These are phyloP conservation scores for Alternaria incomplexa DNA, from an alignment of 2,329 filamentous ascomycete species.

Conservation along the genomic window DNA sequence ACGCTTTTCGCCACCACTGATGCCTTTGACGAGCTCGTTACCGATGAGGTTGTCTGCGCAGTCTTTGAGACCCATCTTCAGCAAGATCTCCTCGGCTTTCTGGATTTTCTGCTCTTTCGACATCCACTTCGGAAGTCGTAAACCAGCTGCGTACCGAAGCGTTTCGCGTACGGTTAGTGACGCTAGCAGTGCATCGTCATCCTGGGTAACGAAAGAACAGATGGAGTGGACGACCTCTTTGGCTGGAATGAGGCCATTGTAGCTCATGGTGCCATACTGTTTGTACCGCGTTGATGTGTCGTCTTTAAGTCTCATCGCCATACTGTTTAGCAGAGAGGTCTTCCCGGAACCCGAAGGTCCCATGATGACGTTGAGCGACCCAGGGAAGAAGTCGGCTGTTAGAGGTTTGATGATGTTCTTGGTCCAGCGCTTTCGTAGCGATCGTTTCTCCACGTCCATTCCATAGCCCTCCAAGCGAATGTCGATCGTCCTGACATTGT, in stretches of 20 bases:
- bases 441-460: slow-evolving; percentile 68
- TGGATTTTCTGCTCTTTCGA: slow-evolving; percentile 69
- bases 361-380: slow-evolving; percentile 78
- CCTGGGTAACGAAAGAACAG: slow-evolving; percentile 78
- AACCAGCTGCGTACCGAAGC: slow-evolving; percentile 68
- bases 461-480: slow-evolving; percentile 70
- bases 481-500: slow-evolving; percentile 66
- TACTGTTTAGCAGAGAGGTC: slow-evolving; percentile 74
- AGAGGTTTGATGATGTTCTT: slow-evolving; percentile 69
- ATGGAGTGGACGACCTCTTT: slow-evolving; percentile 73
- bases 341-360: slow-evolving; percentile 80
- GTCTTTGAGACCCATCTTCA: slow-evolving; percentile 79
- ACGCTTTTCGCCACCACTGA: slow-evolving; percentile 80
- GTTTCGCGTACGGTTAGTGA: slow-evolving; percentile 79
- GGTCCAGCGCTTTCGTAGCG: slow-evolving; percentile 56
- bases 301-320: slow-evolving; percentile 71
- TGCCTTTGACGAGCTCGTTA: slow-evolving; percentile 75
- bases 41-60: slow-evolving; percentile 78
- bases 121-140: slow-evolving; percentile 75
- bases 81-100: slow-evolving; percentile 72
- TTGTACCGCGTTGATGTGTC: slow-evolving; percentile 68
- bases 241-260: slow-evolving; percentile 73
- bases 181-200: slow-evolving; percentile 76
- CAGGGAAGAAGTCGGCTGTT: slow-evolving; percentile 70
- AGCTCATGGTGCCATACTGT: slow-evolving; percentile 67